These are phyloP conservation scores for Croton setiger DNA, from an alignment of 441 rosid species.

Conservation along the genomic window DNA sequence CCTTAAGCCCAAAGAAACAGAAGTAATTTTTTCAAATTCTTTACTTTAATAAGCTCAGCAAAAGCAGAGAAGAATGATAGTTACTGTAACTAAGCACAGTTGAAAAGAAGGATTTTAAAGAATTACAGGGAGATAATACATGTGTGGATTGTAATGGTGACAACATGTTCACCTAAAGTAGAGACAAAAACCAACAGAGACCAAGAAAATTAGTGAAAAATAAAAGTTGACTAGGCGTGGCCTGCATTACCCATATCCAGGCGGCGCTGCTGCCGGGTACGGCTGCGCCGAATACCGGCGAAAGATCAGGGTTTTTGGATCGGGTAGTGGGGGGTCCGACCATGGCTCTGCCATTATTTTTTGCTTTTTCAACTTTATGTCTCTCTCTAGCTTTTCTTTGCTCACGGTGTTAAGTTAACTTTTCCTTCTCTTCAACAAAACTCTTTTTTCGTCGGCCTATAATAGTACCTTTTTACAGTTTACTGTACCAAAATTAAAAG, in stretches of 20 bases:
- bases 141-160: background rate
- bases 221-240: slow-evolving; percentile 31
- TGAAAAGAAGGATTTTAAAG: background rate
- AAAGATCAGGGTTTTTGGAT: slow-evolving; percentile 19
- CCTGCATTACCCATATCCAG: slow-evolving; percentile 24
- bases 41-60: background rate
- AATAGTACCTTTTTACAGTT: background rate
- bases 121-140: background rate
- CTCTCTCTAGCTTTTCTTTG: background rate
- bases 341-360: slow-evolving; percentile 4
- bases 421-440: too few relatives aligned
- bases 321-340: slow-evolving; percentile 26
- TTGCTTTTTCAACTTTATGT: background rate
- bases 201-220: background rate
- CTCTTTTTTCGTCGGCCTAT: background rate
- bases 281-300: slow-evolving; percentile 35
- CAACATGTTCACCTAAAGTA: slow-evolving; percentile 27
- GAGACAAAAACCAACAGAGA: slow-evolving; percentile 22
- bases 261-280: slow-evolving; percentile 33
- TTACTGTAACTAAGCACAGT: background rate
- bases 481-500: background rate
- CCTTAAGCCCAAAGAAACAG: too few relatives aligned
- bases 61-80: background rate
- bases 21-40: background rate
- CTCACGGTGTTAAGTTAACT: slow-evolving; percentile 4